Evolutionary conservation across 805 yeast species (phyloP).

Genomic region (Yamadazyma paraphyllophila): DNA sequence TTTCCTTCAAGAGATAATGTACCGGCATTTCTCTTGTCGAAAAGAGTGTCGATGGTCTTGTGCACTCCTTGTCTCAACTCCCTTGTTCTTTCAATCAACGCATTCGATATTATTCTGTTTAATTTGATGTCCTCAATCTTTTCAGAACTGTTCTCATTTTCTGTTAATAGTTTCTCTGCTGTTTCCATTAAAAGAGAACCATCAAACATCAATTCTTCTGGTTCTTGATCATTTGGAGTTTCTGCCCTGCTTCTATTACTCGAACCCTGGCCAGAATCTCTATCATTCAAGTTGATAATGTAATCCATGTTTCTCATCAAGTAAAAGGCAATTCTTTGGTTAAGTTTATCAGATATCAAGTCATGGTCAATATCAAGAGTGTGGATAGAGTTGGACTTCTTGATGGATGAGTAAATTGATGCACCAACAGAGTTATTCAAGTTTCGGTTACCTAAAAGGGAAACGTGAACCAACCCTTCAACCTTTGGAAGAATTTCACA

Average conservation of each 20-base stretch:
- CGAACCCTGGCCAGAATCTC: background rate
- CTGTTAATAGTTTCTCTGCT: conserved; percentile 60
- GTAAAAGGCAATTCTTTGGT: conserved; percentile 54
- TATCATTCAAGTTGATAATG: conserved; percentile 8
- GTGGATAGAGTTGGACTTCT: conserved; percentile 44
- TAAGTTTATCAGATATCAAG: conserved; percentile 48
- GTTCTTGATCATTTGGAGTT: conserved; percentile 34
- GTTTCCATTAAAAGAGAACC: conserved; percentile 73
- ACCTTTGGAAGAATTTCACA: conserved; percentile 48
- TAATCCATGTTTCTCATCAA: conserved; percentile 57
- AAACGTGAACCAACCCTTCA: conserved; percentile 50
- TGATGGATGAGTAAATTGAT: conserved; percentile 50
- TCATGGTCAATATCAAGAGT: conserved; percentile 56
- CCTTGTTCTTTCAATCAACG: conserved; percentile 50
- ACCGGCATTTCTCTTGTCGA: conserved; percentile 45
- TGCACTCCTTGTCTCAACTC: conserved; percentile 52
- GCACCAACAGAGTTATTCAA: conserved; percentile 45
- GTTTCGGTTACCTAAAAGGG: conserved; percentile 50
- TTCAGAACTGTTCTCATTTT: conserved; percentile 36
- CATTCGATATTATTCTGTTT: conserved; percentile 46
- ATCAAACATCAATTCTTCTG: conserved; percentile 70
- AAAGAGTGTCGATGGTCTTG: conserved; percentile 48
- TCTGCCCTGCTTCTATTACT: background rate
- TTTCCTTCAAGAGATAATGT: conserved; percentile 52
- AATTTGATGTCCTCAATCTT: conserved; percentile 36